Evolutionary conservation across 1,284 basidiomycete genomes (phyloP).

Genomic region (Baeospora myosura): DNA sequence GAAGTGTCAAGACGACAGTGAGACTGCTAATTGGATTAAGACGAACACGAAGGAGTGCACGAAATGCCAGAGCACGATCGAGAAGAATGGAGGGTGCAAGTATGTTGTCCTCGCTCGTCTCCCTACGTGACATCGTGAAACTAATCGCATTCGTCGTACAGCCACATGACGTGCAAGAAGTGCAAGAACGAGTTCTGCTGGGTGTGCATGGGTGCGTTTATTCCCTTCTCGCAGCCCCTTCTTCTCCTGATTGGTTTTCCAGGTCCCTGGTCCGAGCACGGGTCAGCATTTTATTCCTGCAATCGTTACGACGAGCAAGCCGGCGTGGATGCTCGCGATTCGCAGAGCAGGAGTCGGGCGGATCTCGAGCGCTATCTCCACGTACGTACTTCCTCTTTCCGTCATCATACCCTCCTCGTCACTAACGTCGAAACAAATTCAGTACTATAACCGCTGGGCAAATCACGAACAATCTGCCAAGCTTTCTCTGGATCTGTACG

Average conservation of each 20-base stretch:
- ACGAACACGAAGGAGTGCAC: no score
- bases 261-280: constrained; percentile 97
- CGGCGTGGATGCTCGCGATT: constrained; percentile 83
- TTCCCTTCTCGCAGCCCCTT: neutral
- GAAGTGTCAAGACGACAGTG: constrained; percentile 96
- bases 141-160: constrained; percentile 30
- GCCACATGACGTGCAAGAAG: constrained; percentile 99
- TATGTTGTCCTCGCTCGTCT: constrained; percentile 36
- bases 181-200: constrained; percentile 88
- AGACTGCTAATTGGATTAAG: no score
- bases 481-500: constrained; percentile 87
- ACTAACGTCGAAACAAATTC: no score
- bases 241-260: constrained; percentile 24
- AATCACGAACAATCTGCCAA: constrained; percentile 98
- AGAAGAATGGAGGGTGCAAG: constrained; percentile 99
- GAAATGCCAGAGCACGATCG: constrained; percentile 95
- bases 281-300: constrained; percentile 96
- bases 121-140: constrained; percentile 4
- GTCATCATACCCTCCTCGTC: no score
- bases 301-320: constrained; percentile 95
- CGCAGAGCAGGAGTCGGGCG: constrained; percentile 81
- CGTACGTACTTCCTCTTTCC: no score
- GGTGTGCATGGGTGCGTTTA: constrained; percentile 65
- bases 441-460: constrained; percentile 98
- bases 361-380: constrained; percentile 95